These are phyloP conservation scores for Solanum appendiculatum DNA, from an alignment of 257 asterid species.

Conservation along the genomic window DNA sequence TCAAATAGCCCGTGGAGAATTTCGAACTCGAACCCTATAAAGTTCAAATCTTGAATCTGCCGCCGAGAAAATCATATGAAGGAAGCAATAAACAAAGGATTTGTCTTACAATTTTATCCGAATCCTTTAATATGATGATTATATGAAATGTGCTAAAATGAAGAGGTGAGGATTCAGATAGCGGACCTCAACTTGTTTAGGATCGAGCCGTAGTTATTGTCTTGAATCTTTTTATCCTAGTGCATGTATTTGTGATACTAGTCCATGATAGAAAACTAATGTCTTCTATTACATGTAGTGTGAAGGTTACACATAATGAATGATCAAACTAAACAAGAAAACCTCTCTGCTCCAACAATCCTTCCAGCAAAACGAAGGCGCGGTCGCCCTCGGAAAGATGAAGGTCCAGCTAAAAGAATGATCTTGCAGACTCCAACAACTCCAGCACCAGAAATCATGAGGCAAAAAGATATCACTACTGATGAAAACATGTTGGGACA, in stretches of 20 bases:
- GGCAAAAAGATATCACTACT: neutral
- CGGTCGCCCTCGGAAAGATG: constrained; percentile 8
- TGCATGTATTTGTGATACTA: neutral
- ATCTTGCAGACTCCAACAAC: neutral
- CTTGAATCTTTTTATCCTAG: rapidly evolving
- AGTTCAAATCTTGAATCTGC: neutral
- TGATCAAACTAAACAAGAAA: neutral
- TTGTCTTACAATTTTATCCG: neutral
- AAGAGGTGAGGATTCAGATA: neutral
- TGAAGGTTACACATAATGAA: neutral
- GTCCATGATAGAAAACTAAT: neutral
- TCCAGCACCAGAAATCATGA: neutral
- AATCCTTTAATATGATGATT: neutral
- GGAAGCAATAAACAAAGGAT: neutral
- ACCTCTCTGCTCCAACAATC: neutral
- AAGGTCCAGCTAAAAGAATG: neutral
- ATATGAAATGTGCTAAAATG: neutral
- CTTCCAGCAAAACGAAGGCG: constrained; percentile 8
- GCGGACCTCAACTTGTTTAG: neutral
- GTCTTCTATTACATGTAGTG: neutral
- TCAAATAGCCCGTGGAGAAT: no score
- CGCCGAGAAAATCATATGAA: neutral
- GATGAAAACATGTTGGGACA: constrained; percentile 3
- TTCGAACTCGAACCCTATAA: neutral
- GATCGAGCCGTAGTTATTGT: neutral